phyloP scores from a whole-genome alignment of 129 eudicot species.

The Flaveria brownii region DNA sequence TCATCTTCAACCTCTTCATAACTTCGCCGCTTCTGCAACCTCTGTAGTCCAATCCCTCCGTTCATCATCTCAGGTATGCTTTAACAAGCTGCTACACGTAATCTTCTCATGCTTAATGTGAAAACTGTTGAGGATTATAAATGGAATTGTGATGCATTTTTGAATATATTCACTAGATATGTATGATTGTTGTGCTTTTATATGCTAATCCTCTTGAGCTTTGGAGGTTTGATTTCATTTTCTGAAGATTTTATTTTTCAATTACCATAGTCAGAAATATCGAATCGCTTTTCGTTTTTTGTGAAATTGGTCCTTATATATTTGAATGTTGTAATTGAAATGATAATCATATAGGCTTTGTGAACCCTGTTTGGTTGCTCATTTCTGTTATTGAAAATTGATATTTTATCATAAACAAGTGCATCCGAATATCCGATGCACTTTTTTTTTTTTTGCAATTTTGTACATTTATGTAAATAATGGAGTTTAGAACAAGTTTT shows the following conservation, averaged over 20 bases:
- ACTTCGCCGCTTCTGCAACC: constrained; percentile 21
- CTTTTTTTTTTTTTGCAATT: neutral
- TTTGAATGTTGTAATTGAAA: no score
- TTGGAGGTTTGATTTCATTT: constrained; percentile 6
- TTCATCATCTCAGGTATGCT: constrained; percentile 25
- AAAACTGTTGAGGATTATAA: no score
- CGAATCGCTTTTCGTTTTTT: neutral
- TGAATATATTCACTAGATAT: neutral
- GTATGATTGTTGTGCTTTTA: neutral
- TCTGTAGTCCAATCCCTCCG: constrained; percentile 17
- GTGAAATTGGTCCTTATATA: neutral
- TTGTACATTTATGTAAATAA: neutral
- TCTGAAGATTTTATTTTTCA: neutral
- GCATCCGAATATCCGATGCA: no score
- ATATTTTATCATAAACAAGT: neutral
- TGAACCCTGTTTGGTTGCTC: neutral
- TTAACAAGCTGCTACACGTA: neutral
- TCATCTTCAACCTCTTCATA: neutral
- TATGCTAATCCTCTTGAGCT: neutral
- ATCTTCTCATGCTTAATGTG: no score
- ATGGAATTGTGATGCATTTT: neutral
- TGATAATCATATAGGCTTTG: neutral
- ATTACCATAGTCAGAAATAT: neutral
- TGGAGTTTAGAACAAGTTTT: neutral
- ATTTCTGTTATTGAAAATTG: neutral